Evolutionary conservation across 352 stramenopile genomes (phyloP), one percentile per base, ranked within the genome.

Genomic region (Globisporangium nagaii): DNA sequence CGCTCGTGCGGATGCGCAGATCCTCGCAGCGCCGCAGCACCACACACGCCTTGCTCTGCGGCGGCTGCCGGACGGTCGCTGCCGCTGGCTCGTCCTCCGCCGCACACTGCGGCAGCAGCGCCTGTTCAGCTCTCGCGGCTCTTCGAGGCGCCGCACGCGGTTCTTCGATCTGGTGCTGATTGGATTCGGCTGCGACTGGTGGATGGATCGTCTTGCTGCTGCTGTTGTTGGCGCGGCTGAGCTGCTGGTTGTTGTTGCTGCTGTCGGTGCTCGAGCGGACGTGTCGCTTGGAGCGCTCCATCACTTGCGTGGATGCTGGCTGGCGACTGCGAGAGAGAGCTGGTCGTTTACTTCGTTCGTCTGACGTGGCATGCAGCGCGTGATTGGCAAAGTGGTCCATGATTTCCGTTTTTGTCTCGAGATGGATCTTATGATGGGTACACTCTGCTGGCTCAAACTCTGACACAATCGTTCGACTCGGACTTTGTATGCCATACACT

Each of bases 11-110:
- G 32, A 89, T 68, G 51, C 75, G 63, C 34, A 86, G 35, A 46
- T 88, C 79, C 24, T 85, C 72, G 60, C 81, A 91, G 50, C 72
- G 75, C 60, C 79, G 74, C 58, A 89, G 65, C 53, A 86, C 73
- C 19, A 85, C 56, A 51, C 22, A 13, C 40, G 22, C 22, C 28
- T 22, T 22, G 11, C 28, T 44, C 40, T 40, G 30, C 36, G 19
- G 39, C 11, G 24, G 41, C 9, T 3, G 24, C 15, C 24, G n/a
- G 24, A 27, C 17, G 8, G 30, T 50, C 20, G 43, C n/a, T n/a
- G n/a, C 27, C n/a, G n/a, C n/a, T 13, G 27, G 27, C 10, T 27
- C 6, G 0, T 27, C 15, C 43, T 50, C 43, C 24, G 7, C 43
- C 43, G n/a, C 25, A 50, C 43, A 37, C 17, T 35, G 42, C 25